Base-by-base conservation (phyloP, 306 rosid species). In the Cucumis cinereus region DNA sequence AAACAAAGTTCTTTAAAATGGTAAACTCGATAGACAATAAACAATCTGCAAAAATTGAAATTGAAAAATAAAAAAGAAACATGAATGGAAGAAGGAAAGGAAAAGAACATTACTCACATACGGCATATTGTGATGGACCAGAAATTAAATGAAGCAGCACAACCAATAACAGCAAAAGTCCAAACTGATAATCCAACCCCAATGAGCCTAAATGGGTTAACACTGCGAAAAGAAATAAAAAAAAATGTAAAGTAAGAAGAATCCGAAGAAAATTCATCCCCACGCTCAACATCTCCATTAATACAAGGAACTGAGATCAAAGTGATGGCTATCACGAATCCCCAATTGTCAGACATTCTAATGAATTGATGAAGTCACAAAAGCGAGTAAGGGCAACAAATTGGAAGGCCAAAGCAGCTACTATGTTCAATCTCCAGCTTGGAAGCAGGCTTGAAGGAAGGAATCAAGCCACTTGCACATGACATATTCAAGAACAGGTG, bases 151-250 rank as follows among this genome's bases (percentile, higher is more conserved):
- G 98, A 91, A 81, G 77, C 35, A 41, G 92, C 98, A 80, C 97
- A 94, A 41, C 98, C 98, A 77, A 87, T 90, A 53, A 84, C 63
- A 12, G 97, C 96, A 23, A 91, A 81, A 52, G 98, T 90, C 98
- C 98, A 94, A 77, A 91, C 90, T 75, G 96, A 87, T 85, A 94
- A 85, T 78, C 98, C 98, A 83, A 91, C 91, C 76, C 97, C 96
- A 79, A 94, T 94, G 80, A 94, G 97, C 83, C 96, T 88, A 81
- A 94, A 94, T 12, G 98, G 95, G 81, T 88, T 91, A 75, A 90
- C 84, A 80, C 98, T 94, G 93, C 88, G 81, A 79, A 71, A 41
- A 45, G n/a, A 30, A 73, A 80, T 8, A 73, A 4, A 4, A 19
- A 19, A 20, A 16, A 75, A 40, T 5, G 45, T 67, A 68, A 53